Base-by-base conservation (phyloP, 2,329 filamentous ascomycete genomes). In the Talaromyces piceae region DNA sequence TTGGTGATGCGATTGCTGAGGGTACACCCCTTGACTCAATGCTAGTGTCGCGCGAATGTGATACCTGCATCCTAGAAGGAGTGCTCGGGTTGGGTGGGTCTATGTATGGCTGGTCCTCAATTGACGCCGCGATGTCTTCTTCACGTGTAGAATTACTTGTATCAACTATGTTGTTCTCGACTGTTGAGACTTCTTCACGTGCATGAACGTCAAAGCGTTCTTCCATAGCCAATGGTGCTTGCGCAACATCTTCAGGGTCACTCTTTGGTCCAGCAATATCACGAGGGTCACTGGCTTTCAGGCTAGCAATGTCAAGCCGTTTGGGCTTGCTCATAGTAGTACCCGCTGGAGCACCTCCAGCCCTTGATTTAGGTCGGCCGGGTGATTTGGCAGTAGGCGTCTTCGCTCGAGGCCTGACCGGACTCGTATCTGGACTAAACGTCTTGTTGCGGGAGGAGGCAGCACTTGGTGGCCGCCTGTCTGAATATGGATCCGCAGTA, bases 381-480 rank as follows among this genome's bases (percentile, higher is more conserved):
- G 63, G 63, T 16, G 59, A 57, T 50, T 63, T 66, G 3, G 63
- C 57, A 11, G 62, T 65, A 5, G 65, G 66, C 13, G 65, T 67
- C 27, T 50, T 57, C n/a, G 63, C 48, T 46, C 66, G 66, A 7
- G 61, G 47, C 45, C 58, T 64, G 13, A 61, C 55, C 26, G 60
- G 18, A 49, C 57, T 33, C 50, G 48, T 52, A 55, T 60, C 30
- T 16, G 58, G 59, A 52, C 60, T 63, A 53, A 65, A 59, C 52
- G 64, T 66, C 43, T 58, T 62, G 26, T 54, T 55, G 26, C 59
- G 60, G 11, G 78, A 77, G 57, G 81, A 77, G 57, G 81, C 78
- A 26, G 79, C 77, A 11, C 77, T 79, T 30, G 74, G 75, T 22
- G 77, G 76, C 47, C 77, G 56, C 27, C 62, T 60, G 47, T 60